A percentile compares a stretch with the other conserved stretches of the same genome.
These are phyloP conservation scores for Crithidia acanthocephali DNA, from an alignment of 208 protist genomes.

Conservation along the genomic window DNA sequence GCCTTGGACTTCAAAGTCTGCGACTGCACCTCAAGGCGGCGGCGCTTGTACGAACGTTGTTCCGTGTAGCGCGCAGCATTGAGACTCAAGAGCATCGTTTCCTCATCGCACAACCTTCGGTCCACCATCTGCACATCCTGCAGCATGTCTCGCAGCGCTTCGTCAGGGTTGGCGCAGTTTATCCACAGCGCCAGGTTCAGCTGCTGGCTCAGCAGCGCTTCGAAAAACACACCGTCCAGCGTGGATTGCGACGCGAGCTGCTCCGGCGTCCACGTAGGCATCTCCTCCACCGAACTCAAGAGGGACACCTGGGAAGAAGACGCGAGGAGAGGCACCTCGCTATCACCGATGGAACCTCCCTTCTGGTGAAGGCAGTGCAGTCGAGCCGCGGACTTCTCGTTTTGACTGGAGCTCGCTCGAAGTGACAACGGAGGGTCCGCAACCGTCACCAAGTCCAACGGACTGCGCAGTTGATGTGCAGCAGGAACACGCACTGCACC, in stretches of 20 bases:
- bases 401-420: neutral
- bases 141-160: conserved; percentile 29
- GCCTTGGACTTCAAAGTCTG: conserved; percentile 22
- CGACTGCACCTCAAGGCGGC: conserved; percentile 25
- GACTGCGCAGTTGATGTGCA: neutral
- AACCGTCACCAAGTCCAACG: conserved; percentile 19
- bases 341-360: neutral
- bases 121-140: conserved; percentile 27
- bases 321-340: conserved; percentile 11
- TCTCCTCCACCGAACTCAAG: neutral
- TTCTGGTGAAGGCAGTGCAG: neutral
- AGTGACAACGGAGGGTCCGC: conserved; percentile 14
- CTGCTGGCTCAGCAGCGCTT: conserved; percentile 44
- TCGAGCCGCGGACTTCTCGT: too few species aligned
- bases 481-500: neutral
- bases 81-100: conserved; percentile 22
- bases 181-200: conserved; percentile 24
- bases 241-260: conserved; percentile 13
- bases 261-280: conserved; percentile 8
- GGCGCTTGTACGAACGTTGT: conserved; percentile 42
- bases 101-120: conserved; percentile 15
- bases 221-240: conserved; percentile 42
- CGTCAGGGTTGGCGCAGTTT: conserved; percentile 6
- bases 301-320: conserved; percentile 17
- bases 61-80: conserved; percentile 43